Evolutionary conservation across 2,329 filamentous ascomycete genomes (phyloP), one percentile per base, ranked within the genome.

Genomic region (Boeremia lycopersici): DNA sequence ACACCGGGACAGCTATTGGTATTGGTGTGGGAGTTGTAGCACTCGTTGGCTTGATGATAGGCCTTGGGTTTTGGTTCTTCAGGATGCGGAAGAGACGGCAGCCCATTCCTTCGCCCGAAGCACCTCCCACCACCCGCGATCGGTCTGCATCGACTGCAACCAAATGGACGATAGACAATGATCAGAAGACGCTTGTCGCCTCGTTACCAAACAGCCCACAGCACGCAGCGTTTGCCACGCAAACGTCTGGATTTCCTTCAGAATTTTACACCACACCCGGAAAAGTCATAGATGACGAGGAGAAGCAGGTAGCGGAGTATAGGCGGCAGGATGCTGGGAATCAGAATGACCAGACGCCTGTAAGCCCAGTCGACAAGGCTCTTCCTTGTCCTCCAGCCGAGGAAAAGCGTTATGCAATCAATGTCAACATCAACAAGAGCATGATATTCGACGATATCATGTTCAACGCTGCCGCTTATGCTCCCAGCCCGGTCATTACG

Each of bases 341-440:
- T n/a, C 46, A 12, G 23, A 19, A 17, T 17, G 26, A 33, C 4
- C 35, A 55, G 30, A 36, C 36, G 13, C 41, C 52, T 13, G 29
- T 36, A 42, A 46, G 26, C n/a, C 52, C 49, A 15, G 35, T 41
- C 13, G 9, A 49, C 11, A 57, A 57, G n/a, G 45, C 34, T 10
- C 58, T 68, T 23, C 60, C 63, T 3, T 46, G 52, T 12, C 51
- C 59, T 17, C 65, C 65, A n/a, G 43, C 48, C 6, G 57, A 63
- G 38, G 46, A 63, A 23, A 62, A 50, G 40, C 48, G 54, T 12
- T 68, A 67, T 42, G 62, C 65, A 3, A 53, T 68, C 26, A 68
- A 68, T 10, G 65, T 68, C 35, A 68, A 60, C 28, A 68, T 68
- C 45, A 65, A 67, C 43, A 68, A 68, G 48, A 68, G 65, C 54